Evolutionary conservation across 225 moss, liverwort and hornwort genomes (phyloP).

Genomic region (Rhytidiadelphus loreus): DNA sequence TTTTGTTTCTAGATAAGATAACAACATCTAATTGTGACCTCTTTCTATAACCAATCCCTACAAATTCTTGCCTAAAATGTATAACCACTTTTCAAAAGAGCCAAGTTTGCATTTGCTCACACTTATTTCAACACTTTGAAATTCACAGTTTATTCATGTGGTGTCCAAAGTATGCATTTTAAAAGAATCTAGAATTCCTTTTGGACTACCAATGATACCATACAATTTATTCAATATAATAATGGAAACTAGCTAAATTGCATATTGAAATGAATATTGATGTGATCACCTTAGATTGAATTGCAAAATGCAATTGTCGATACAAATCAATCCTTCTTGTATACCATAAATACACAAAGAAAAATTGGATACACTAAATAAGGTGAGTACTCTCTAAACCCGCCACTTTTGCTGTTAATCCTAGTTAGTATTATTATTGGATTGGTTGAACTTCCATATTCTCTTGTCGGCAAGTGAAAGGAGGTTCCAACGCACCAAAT

Average conservation of each 20-base stretch:
- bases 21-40: not conserved
- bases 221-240: accelerated
- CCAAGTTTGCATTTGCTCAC: no score
- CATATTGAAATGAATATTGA: not conserved
- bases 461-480: no score
- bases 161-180: no score
- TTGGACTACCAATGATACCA: not conserved
- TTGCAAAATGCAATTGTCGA: not conserved
- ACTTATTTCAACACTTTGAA: no score
- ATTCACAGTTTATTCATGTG: no score
- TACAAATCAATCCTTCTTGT: not conserved
- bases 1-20: not conserved
- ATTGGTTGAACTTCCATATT: no score
- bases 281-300: not conserved
- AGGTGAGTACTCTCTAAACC: no score
- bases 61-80: not conserved
- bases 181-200: accelerated
- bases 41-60: not conserved
- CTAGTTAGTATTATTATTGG: no score
- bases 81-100: not conserved
- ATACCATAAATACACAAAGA: not conserved
- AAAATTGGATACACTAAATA: not conserved
- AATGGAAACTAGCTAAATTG: not conserved
- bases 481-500: no score
- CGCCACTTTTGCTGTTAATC: no score